phyloP scores from a whole-genome alignment of 441 rosid species.

The Gossypium lobatum region DNA sequence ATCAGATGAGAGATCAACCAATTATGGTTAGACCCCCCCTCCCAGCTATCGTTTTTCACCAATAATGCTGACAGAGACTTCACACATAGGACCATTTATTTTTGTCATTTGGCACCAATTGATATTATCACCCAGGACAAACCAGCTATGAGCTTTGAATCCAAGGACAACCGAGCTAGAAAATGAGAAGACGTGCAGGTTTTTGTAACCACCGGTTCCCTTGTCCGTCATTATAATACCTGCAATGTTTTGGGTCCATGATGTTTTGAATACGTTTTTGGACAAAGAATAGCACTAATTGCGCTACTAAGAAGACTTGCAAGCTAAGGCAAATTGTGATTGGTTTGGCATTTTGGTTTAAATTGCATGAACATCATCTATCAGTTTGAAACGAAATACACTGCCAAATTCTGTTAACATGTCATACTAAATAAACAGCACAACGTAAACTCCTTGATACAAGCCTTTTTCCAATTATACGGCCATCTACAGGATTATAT shows the following conservation, averaged over 20 bases:
- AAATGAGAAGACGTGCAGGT: slow-evolving; percentile 15
- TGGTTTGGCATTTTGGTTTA: neutral
- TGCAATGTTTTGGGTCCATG: slow-evolving; percentile 11
- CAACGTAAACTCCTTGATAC: neutral
- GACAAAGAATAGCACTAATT: neutral
- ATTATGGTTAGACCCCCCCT: neutral
- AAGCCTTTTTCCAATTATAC: neutral
- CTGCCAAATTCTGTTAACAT: neutral
- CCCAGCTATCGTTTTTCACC: neutral
- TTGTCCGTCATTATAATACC: neutral
- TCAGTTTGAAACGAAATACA: neutral
- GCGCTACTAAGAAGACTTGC: neutral
- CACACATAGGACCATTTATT: neutral
- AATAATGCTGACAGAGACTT: neutral
- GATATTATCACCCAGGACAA: slow-evolving; percentile 3
- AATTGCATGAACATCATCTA: neutral
- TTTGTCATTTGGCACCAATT: slow-evolving; percentile 9
- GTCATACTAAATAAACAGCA: neutral
- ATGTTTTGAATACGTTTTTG: neutral
- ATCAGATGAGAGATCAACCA: neutral
- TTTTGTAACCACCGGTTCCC: neutral
- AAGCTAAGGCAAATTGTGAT: neutral
- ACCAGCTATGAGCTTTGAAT: slow-evolving; percentile 4
- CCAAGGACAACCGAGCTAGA: slow-evolving; percentile 12
- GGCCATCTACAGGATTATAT: neutral